These are phyloP conservation scores for Zygoascus meyerae DNA, from an alignment of 1,139 yeast species.

Conservation along the genomic window DNA sequence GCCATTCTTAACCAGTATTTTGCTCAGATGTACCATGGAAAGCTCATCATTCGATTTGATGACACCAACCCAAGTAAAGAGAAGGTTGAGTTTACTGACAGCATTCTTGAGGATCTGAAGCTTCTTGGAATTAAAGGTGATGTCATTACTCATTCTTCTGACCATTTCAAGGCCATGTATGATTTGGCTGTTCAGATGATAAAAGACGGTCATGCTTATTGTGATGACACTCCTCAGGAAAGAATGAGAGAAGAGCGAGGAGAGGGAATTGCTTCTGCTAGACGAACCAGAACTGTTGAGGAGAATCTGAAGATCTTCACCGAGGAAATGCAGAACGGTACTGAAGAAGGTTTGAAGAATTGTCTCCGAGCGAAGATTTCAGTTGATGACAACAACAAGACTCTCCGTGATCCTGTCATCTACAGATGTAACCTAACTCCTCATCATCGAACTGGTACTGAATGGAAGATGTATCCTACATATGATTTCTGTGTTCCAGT, in stretches of 20 bases:
- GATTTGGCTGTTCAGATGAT: conserved; percentile 77
- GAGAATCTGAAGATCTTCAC: conserved; percentile 81
- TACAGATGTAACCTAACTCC: conserved; percentile 95
- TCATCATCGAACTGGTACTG: conserved; percentile 88
- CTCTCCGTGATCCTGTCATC: conserved; percentile 93
- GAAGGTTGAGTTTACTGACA: conserved; percentile 84
- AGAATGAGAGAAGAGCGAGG: conserved; percentile 97
- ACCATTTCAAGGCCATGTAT: conserved; percentile 87
- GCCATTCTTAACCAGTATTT: conserved; percentile 92
- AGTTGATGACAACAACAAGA: conserved; percentile 81
- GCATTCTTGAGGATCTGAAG: conserved; percentile 83
- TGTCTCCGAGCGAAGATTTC: conserved; percentile 96
- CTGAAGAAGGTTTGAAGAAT: conserved; percentile 82
- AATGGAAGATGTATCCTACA: conserved; percentile 95
- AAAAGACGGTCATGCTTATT: conserved; percentile 92
- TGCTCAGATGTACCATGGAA: conserved; percentile 91
- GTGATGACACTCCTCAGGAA: conserved; percentile 92
- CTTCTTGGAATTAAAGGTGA: conserved; percentile 91
- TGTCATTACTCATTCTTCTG: conserved; percentile 78
- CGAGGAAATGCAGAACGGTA: conserved; percentile 86
- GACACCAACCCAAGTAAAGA: conserved; percentile 97
- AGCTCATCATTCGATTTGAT: conserved; percentile 89
- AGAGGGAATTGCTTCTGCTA: conserved; percentile 86
- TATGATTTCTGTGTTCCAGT: conserved; percentile 98
- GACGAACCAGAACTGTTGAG: conserved; percentile 87